phyloP scores from a whole-genome alignment of 441 rosid species.

The Dalechampia spathulata region DNA sequence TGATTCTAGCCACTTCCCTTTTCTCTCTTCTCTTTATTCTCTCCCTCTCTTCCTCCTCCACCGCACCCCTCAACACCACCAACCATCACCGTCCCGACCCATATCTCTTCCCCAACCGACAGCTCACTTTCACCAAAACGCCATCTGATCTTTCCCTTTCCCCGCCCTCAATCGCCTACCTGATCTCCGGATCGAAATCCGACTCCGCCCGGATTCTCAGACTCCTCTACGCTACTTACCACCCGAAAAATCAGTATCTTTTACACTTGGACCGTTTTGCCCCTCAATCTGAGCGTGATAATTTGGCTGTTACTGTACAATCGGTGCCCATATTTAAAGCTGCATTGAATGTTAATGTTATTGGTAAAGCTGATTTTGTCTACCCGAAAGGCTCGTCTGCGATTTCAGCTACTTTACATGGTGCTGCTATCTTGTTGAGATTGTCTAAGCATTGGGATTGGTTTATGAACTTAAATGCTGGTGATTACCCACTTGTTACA shows the following conservation, averaged over 20 bases:
- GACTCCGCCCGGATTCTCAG: slow-evolving; percentile 66
- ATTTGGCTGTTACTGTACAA: slow-evolving; percentile 45
- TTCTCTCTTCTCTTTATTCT: slow-evolving; percentile 59
- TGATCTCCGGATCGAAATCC: slow-evolving; percentile 66
- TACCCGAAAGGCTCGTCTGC: slow-evolving; percentile 69
- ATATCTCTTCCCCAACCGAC: slow-evolving; percentile 43
- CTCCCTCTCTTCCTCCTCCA: slow-evolving; percentile 38
- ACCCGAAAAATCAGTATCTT: slow-evolving; percentile 68
- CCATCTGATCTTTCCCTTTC: slow-evolving; percentile 37
- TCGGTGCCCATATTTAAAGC: slow-evolving; percentile 60
- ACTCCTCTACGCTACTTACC: slow-evolving; percentile 65
- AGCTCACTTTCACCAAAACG: slow-evolving; percentile 27
- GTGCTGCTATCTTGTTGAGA: slow-evolving; percentile 74
- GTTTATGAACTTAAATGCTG: slow-evolving; percentile 61
- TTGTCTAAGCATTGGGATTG: slow-evolving; percentile 77
- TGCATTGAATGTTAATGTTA: slow-evolving; percentile 71
- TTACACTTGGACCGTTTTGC: slow-evolving; percentile 77
- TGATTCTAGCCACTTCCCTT: slow-evolving; percentile 47
- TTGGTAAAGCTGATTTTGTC: slow-evolving; percentile 78
- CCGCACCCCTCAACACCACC: slow-evolving; percentile 13
- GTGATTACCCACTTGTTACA: slow-evolving; percentile 84
- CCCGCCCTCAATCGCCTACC: slow-evolving; percentile 65
- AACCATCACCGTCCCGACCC: slow-evolving; percentile 42
- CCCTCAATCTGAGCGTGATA: slow-evolving; percentile 54
- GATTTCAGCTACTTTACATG: slow-evolving; percentile 73